These are phyloP conservation scores for Rhynchosporium agropyri DNA, from an alignment of 2,329 filamentous ascomycete genomes.

Conservation along the genomic window DNA sequence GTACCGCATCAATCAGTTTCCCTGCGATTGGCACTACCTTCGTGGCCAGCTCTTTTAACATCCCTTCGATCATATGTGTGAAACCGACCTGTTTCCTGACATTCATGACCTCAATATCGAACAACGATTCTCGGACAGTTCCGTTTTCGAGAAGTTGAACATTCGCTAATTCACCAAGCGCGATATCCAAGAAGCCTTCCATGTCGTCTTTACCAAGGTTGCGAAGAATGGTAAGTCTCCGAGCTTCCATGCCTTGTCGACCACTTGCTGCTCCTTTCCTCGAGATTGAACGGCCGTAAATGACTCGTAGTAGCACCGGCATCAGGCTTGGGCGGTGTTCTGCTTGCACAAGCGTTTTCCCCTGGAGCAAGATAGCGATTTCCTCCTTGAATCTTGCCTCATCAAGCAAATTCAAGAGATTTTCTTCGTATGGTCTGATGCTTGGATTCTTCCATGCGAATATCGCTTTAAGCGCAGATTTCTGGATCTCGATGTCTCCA, in stretches of 20 bases:
- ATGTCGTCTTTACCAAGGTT: constrained; percentile 75
- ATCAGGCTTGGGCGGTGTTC: constrained; percentile 75
- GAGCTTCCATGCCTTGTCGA: constrained; percentile 78
- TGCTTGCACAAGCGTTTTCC: constrained; percentile 70
- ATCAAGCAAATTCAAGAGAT: constrained; percentile 83
- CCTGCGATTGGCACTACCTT: constrained; percentile 69
- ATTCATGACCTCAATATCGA: constrained; percentile 62
- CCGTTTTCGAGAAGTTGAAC: constrained; percentile 57
- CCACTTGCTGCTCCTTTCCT: constrained; percentile 77
- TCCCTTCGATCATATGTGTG: constrained; percentile 85
- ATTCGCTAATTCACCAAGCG: constrained; percentile 69
- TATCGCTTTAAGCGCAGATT: constrained; percentile 78
- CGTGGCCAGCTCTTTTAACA: constrained; percentile 81
- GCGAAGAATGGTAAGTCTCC: constrained; percentile 78
- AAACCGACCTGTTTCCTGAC: constrained; percentile 85
- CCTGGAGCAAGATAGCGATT: constrained; percentile 82
- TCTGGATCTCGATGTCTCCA: constrained; percentile 89
- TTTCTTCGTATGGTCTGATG: constrained; percentile 79
- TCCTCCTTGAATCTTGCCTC: constrained; percentile 93
- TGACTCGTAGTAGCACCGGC: constrained; percentile 80
- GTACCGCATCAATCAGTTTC: constrained; percentile 71
- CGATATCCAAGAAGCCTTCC: constrained; percentile 79
- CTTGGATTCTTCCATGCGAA: constrained; percentile 85
- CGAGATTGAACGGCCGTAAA: constrained; percentile 88
- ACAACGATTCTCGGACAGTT: constrained; percentile 45